Percentiles rank a stretch among this genome's conserved stretches.
Evolutionary conservation across 192 early-diverging fungal species (phyloP).

Genomic region (Gigaspora rosea): DNA sequence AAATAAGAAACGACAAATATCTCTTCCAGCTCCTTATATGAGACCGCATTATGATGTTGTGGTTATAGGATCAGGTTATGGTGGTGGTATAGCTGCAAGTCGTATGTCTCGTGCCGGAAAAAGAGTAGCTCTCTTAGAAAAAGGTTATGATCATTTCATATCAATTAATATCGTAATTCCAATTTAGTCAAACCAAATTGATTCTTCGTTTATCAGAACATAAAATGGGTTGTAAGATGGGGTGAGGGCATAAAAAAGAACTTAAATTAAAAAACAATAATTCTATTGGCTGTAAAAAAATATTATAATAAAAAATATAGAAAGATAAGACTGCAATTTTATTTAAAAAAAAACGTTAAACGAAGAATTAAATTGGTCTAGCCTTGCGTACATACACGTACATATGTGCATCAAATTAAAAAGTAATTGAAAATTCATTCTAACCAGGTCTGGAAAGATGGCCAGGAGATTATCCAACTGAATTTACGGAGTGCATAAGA

Average conservation of each 20-base stretch:
- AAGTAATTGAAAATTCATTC: too few species aligned
- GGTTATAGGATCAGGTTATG: constrained; percentile 51
- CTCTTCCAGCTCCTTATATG: constrained; percentile 24
- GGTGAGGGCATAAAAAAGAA: background rate
- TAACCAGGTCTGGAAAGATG: constrained; percentile 44
- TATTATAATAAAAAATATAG: too few species aligned
- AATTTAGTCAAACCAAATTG: too few species aligned
- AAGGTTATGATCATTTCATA: background rate
- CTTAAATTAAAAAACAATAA: background rate
- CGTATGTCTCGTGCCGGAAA: constrained; percentile 47
- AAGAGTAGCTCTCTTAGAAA: constrained; percentile 46
- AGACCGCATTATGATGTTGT: constrained; percentile 44
- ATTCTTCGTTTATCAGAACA: background rate
- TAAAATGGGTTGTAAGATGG: background rate
- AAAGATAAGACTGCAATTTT: too few species aligned
- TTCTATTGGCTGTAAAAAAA: too few species aligned
- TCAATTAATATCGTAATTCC: too few species aligned
- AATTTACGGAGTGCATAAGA: constrained; percentile 32
- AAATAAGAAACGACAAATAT: constrained; percentile 8
- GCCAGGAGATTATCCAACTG: constrained; percentile 50
- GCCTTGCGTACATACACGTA: too few species aligned
- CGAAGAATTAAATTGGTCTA: too few species aligned
- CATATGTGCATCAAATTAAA: too few species aligned
- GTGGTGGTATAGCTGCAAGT: constrained; percentile 47
- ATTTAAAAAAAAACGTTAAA: too few species aligned